A percentile compares a stretch with the other conserved stretches of the same genome.
phyloP scores from a whole-genome alignment of 495 filamentous ascomycete species.

The Friedmanniomyces simplex region DNA sequence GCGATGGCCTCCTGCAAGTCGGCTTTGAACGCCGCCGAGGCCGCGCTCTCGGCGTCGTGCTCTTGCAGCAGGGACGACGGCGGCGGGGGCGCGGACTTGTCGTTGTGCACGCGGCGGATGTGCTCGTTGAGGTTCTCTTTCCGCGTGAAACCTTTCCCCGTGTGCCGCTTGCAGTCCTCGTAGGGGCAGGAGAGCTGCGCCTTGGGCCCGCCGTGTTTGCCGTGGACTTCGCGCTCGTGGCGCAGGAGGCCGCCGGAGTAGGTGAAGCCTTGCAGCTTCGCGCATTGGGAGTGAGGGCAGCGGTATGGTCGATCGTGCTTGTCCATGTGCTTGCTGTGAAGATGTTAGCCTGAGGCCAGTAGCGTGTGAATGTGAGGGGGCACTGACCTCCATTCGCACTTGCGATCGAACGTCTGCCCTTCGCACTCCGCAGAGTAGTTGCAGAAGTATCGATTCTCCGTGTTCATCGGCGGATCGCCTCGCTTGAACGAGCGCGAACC shows the following conservation, averaged over 20 bases:
- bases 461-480: constrained; percentile 52
- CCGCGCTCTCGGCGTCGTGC: constrained; percentile 35
- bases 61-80: constrained; percentile 28
- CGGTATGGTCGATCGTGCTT: constrained; percentile 90
- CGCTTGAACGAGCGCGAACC: constrained; percentile 15
- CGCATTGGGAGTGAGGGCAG: constrained; percentile 63
- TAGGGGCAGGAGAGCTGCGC: constrained; percentile 69
- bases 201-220: constrained; percentile 72
- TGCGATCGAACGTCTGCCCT: constrained; percentile 57
- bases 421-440: constrained; percentile 47
- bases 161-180: constrained; percentile 67
- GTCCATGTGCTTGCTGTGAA: constrained; percentile 81
- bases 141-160: constrained; percentile 68
- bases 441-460: constrained; percentile 61
- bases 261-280: constrained; percentile 85
- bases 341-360: neutral
- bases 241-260: constrained; percentile 80
- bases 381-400: constrained; percentile 86
- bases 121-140: constrained; percentile 87
- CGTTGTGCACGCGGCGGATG: constrained; percentile 55
- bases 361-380: constrained; percentile 13
- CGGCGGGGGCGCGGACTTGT: neutral
- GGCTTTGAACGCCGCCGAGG: constrained; percentile 33
- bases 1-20: constrained; percentile 4
- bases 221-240: constrained; percentile 86